phyloP scores from a whole-genome alignment of 345 rosid species.

The Eucalyptus victrix region DNA sequence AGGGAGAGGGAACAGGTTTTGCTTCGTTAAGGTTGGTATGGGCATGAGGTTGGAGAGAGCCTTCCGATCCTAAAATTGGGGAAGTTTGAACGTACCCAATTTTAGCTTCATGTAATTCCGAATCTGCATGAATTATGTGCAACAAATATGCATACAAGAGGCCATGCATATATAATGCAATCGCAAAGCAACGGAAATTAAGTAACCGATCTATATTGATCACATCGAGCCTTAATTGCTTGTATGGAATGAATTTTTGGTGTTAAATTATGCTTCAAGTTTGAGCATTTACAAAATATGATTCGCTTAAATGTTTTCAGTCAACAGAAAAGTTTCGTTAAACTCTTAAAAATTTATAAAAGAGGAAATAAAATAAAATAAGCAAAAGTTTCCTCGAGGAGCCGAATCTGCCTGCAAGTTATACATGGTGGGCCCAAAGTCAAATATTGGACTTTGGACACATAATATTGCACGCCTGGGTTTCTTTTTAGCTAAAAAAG shows the following conservation, averaged over 20 bases:
- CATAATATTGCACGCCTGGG: too few relatives aligned
- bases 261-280: too few relatives aligned
- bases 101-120: neutral
- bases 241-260: neutral
- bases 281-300: rapidly evolving
- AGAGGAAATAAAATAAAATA: too few relatives aligned
- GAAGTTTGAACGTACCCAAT: neutral
- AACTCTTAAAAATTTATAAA: too few relatives aligned
- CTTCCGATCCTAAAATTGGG: neutral
- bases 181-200: neutral
- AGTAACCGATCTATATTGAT: neutral
- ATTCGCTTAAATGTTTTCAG: rapidly evolving
- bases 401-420: too few relatives aligned
- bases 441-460: too few relatives aligned
- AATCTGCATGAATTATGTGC: neutral
- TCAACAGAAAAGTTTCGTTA: rapidly evolving
- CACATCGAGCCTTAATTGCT: neutral
- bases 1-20: neutral
- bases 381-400: too few relatives aligned
- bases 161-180: neutral
- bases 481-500: too few relatives aligned
- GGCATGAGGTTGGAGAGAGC: neutral
- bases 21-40: neutral
- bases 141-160: neutral
- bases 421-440: too few relatives aligned